Evolutionary conservation across 2,329 filamentous ascomycete genomes (phyloP), one percentile per base, ranked within the genome.

Genomic region (Epichloe amarillans): DNA sequence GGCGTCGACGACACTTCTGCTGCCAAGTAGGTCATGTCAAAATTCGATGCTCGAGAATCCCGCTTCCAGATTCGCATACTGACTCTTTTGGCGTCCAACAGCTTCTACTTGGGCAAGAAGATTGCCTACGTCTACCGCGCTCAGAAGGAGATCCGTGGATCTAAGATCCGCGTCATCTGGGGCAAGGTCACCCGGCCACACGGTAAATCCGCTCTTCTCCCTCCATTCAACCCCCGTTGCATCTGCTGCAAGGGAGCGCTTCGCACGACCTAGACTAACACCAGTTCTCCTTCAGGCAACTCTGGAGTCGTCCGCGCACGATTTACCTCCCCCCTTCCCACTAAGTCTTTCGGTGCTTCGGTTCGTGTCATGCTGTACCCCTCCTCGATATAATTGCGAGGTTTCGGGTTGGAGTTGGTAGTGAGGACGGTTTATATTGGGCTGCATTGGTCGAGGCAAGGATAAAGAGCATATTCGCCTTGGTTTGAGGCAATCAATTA

Each of bases 161-260:
- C 89, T 72, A 97, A 97, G 85, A 94, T 97, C 77, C 84, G 91
- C 69, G 86, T 97, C 65, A 96, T 97, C 79, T 97, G 90, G 89
- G 91, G 91, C 79, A 96, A 95, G 81, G 85, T 97, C 71, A 95
- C 88, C 71, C 80, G 89, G 69, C 84, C 89, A 71, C 91, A 97
- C 77, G 91, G 87, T 91, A 86, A 65, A 75, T 71, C 43, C 14
- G 17, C 17, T 17, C 8, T 33, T 44, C 5, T 11, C 30, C 30
- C 37, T 15, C 3, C n/a, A 36, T 14, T 7, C n/a, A 0, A 3
- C 36, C 10, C 11, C 15, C 30, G 8, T 26, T 23, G 41, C 33
- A n/a, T 30, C 30, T 14, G 35, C 44, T 10, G 33, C 19, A 23
- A 37, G 4, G 12, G 33, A 44, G 14, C 19, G 44, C 44, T 23